A percentile compares a stretch with the other conserved stretches of the same genome.
Evolutionary conservation across 371 early-diverging fungal species (phyloP).

Genomic region (Nematocida parisii): DNA sequence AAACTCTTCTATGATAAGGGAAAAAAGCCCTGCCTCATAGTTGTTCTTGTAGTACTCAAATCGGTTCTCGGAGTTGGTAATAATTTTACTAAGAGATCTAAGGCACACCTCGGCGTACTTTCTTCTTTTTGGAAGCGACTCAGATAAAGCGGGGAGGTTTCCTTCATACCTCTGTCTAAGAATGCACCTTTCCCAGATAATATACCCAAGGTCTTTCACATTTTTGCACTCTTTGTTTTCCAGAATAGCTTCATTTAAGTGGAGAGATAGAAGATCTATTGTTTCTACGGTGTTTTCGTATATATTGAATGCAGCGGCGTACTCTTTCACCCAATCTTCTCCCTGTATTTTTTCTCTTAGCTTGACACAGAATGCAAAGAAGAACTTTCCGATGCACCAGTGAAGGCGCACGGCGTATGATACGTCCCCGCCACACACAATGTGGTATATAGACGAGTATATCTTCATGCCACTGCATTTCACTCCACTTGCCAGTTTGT

Average conservation of each 20-base stretch:
- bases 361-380: constrained; percentile 17
- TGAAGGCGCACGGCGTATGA: constrained; percentile 42
- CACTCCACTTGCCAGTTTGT: constrained; percentile 48
- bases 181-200: constrained; percentile 50
- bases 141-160: constrained; percentile 26
- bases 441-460: constrained; percentile 36
- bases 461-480: constrained; percentile 50
- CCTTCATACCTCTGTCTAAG: constrained; percentile 41
- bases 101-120: constrained; percentile 30
- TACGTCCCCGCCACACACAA: constrained; percentile 13
- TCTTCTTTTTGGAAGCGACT: constrained; percentile 34
- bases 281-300: constrained; percentile 41
- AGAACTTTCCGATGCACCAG: constrained; percentile 59
- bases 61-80: constrained; percentile 20
- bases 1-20: constrained; percentile 9
- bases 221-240: constrained; percentile 47
- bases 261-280: constrained; percentile 35
- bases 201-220: constrained; percentile 45
- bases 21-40: constrained; percentile 48
- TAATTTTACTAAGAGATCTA: constrained; percentile 42
- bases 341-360: constrained; percentile 34
- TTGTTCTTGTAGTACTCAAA: constrained; percentile 57
- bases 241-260: constrained; percentile 41
- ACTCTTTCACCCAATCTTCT: constrained; percentile 40
- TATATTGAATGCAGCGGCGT: constrained; percentile 30